Conservation (phyloP, 495 filamentous ascomycete genomes). For the Penicillium psychrofluorescens region DNA sequence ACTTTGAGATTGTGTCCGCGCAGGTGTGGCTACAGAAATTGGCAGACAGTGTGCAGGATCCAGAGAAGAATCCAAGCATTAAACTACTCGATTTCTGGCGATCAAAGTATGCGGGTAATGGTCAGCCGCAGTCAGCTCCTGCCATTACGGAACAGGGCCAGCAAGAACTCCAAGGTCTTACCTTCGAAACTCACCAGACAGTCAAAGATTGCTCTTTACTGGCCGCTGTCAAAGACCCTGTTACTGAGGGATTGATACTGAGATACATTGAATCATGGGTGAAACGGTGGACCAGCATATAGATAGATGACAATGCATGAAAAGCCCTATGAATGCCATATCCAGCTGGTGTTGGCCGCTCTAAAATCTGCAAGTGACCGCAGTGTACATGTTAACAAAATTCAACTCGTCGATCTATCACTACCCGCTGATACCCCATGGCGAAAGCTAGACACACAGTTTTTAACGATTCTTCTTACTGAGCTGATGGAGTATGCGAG, state of each 20-base stretch:
- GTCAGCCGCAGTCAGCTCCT: not conserved
- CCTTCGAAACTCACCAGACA: conserved; percentile 13
- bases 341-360: no score
- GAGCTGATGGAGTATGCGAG: no score
- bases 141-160: not conserved
- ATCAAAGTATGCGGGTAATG: conserved; percentile 15
- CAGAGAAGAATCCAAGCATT: conserved; percentile 48
- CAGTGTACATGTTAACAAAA: no score
- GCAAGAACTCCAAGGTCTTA: not conserved
- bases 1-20: conserved; percentile 39
- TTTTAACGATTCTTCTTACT: no score
- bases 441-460: no score
- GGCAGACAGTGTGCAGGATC: conserved; percentile 36
- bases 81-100: conserved; percentile 51
- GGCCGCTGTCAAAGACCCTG: conserved; percentile 10
- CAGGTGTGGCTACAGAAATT: conserved; percentile 45
- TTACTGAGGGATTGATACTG: conserved; percentile 12
- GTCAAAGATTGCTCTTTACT: conserved; percentile 13
- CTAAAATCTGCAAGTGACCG: no score
- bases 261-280: conserved; percentile 20
- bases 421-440: no score
- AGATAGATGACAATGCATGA: no score
- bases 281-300: conserved; percentile 5
- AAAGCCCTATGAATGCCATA: no score
- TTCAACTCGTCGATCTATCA: no score